Conservation (phyloP, 1,139 yeast genomes). For the Magnusiomyces suaveolens region DNA sequence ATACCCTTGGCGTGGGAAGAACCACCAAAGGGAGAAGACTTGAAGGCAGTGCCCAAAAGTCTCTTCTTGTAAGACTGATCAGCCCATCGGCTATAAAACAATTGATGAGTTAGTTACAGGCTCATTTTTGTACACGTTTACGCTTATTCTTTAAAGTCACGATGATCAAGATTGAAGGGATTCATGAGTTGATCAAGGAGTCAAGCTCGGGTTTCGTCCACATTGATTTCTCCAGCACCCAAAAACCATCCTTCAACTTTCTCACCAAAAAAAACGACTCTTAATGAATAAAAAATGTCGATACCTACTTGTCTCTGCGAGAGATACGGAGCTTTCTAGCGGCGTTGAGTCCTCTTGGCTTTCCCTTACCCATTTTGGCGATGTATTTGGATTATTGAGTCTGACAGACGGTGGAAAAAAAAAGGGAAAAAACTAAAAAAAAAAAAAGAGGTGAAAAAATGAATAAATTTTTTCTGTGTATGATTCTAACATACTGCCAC, state of each 20-base stretch:
- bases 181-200: no score
- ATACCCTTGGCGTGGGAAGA: constrained; percentile 99
- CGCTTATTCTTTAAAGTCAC: no score
- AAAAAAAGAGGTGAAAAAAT: no score
- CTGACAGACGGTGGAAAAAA: constrained; percentile 5
- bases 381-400: not conserved
- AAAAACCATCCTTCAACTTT: not conserved
- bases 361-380: constrained; percentile 73
- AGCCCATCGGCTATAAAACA: constrained; percentile 88
- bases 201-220: not conserved
- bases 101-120: constrained; percentile 2
- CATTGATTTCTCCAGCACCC: constrained; percentile 14
- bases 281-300: not conserved
- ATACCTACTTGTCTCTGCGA: constrained; percentile 90
- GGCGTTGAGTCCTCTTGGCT: constrained; percentile 98
- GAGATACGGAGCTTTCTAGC: constrained; percentile 99
- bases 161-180: no score
- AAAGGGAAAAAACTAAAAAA: constrained; percentile 5
- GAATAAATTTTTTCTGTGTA: no score
- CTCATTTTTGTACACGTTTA: no score
- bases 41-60: constrained; percentile 98
- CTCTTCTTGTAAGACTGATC: constrained; percentile 97
- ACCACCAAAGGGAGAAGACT: constrained; percentile 99
- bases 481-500: no score
- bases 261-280: no score